phyloP scores from a whole-genome alignment of 805 yeast genomes.

The Ogataea trehaloabstinens region DNA sequence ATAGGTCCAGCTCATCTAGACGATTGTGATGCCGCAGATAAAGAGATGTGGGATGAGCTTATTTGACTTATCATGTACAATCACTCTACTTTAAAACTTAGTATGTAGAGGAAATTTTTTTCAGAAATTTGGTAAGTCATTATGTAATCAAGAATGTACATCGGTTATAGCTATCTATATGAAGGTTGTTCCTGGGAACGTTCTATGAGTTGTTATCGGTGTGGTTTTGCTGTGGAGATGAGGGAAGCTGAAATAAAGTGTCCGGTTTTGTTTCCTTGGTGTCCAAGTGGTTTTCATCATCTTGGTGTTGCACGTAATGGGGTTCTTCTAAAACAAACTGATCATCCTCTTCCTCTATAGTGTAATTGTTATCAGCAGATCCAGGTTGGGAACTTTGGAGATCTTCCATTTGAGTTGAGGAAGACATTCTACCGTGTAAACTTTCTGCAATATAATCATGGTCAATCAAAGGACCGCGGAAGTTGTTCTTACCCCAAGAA shows the following conservation, averaged over 20 bases:
- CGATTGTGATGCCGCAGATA: no score
- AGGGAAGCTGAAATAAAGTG: constrained; percentile 18
- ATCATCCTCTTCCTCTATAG: constrained; percentile 6
- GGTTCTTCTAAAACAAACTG: constrained; percentile 15
- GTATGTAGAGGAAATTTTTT: no score
- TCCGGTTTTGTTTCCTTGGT: constrained; percentile 14
- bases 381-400: background rate
- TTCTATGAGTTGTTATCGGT: no score
- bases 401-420: background rate
- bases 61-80: no score
- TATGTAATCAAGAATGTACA: no score
- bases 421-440: background rate
- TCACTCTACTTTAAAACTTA: no score
- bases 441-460: constrained; percentile 14
- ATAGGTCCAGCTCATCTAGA: no score
- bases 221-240: no score
- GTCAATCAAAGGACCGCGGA: constrained; percentile 62
- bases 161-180: no score
- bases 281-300: background rate
- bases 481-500: constrained; percentile 59
- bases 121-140: no score
- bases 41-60: no score
- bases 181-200: no score
- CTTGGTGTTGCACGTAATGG: constrained; percentile 13
- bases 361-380: background rate